These are phyloP conservation scores for Pyrrhoderma lamaoense DNA, from an alignment of 1,284 basidiomycete genomes.

Conservation along the genomic window DNA sequence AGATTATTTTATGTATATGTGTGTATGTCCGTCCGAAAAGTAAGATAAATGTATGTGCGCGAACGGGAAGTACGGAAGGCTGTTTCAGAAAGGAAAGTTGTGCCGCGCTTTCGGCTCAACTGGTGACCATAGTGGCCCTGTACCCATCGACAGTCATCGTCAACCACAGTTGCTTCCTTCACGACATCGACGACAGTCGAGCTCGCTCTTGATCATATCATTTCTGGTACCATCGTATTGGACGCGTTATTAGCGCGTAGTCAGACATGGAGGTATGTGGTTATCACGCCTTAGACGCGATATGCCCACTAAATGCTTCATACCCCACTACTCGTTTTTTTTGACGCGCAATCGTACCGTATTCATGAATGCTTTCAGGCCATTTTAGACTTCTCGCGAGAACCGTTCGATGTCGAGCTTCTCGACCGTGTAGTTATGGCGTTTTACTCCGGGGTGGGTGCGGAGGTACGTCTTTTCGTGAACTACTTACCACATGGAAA, in stretches of 20 bases:
- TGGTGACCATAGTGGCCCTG: constrained; percentile 5
- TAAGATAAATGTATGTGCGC: too few relatives aligned
- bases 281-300: not conserved
- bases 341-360: not conserved
- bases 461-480: constrained; percentile 47
- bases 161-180: not conserved
- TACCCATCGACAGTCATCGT: constrained; percentile 5
- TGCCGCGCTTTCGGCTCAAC: too few relatives aligned
- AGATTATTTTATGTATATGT: too few relatives aligned
- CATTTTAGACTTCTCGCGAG: constrained; percentile 81
- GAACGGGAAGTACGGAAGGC: too few relatives aligned
- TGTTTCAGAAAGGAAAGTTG: not conserved
- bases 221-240: not conserved
- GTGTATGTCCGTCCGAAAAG: too few relatives aligned
- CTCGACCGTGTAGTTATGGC: constrained; percentile 83
- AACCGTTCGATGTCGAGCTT: constrained; percentile 71
- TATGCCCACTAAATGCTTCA: too few relatives aligned
- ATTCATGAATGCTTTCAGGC: constrained; percentile 36
- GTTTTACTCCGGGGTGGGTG: constrained; percentile 73
- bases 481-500: not conserved
- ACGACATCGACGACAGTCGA: not conserved
- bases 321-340: not conserved
- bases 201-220: not conserved
- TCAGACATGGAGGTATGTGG: constrained; percentile 13
- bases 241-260: constrained; percentile 11